These are phyloP conservation scores for Macrocybe gigantea DNA, from an alignment of 768 basidiomycete genomes.

Conservation along the genomic window DNA sequence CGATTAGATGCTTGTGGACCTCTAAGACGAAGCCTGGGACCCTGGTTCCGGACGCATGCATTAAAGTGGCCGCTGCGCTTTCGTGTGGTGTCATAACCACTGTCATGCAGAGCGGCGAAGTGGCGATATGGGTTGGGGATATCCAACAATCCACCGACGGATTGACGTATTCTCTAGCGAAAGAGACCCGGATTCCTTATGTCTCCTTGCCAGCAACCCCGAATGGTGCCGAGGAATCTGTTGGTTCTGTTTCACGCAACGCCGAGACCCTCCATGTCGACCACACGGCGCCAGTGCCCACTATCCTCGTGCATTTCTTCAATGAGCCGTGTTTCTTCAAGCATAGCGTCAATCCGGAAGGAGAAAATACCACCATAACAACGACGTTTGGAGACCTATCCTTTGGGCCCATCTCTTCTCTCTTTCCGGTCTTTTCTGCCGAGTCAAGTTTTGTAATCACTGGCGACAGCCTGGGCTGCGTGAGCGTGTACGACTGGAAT, in stretches of 20 bases:
- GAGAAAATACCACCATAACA: conserved; percentile 17
- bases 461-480: conserved; percentile 61
- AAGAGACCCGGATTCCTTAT: conserved; percentile 28
- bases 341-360: conserved; percentile 25
- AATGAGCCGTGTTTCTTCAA: conserved; percentile 50
- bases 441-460: conserved; percentile 46
- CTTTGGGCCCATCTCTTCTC: conserved; percentile 42
- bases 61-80: conserved; percentile 42
- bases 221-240: background rate
- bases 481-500: conserved; percentile 57
- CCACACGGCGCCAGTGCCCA: conserved; percentile 14
- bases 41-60: conserved; percentile 41
- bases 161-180: conserved; percentile 7
- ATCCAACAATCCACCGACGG: background rate
- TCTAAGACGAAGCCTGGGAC: conserved; percentile 32
- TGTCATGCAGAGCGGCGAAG: conserved; percentile 51
- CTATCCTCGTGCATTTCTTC: conserved; percentile 47
- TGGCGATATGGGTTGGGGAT: conserved; percentile 46
- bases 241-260: background rate
- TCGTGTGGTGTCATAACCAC: conserved; percentile 40
- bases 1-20: conserved; percentile 56
- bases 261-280: conserved; percentile 21
- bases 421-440: conserved; percentile 45
- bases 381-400: conserved; percentile 46
- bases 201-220: background rate